phyloP scores from a whole-genome alignment of 495 filamentous ascomycete genomes.

The Daldinia bambusicola region DNA sequence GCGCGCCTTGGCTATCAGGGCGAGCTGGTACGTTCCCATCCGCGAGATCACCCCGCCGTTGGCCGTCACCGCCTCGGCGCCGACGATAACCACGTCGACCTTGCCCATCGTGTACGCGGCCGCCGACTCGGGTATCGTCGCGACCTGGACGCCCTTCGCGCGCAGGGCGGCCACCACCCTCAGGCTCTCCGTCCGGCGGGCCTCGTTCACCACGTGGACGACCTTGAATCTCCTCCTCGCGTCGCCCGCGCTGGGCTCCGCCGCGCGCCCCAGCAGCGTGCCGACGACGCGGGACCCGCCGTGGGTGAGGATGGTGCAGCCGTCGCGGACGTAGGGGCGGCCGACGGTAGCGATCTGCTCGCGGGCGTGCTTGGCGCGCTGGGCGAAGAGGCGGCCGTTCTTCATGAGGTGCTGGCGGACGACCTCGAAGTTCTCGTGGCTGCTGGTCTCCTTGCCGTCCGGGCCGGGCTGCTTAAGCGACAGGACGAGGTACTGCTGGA shows the following conservation, averaged over 20 bases:
- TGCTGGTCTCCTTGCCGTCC: slow-evolving; percentile 65
- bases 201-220: slow-evolving; percentile 75
- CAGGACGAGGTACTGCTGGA: slow-evolving; percentile 87
- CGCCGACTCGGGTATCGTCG: slow-evolving; percentile 82
- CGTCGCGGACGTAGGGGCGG: slow-evolving; percentile 77
- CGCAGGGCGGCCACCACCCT: slow-evolving; percentile 71
- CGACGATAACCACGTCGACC: slow-evolving; percentile 83
- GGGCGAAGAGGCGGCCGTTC: slow-evolving; percentile 86
- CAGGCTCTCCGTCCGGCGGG: slow-evolving; percentile 59
- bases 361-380: slow-evolving; percentile 84
- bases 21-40: slow-evolving; percentile 92
- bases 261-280: slow-evolving; percentile 76
- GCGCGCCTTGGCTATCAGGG: slow-evolving; percentile 78
- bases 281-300: slow-evolving; percentile 87
- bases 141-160: slow-evolving; percentile 79
- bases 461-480: slow-evolving; percentile 59
- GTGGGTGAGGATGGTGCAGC: slow-evolving; percentile 83
- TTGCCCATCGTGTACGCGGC: slow-evolving; percentile 87
- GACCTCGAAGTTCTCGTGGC: slow-evolving; percentile 76
- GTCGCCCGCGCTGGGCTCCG: slow-evolving; percentile 64
- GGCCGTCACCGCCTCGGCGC: slow-evolving; percentile 93
- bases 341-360: slow-evolving; percentile 83
- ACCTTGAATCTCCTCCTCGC: slow-evolving; percentile 78
- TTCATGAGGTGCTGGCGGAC: slow-evolving; percentile 82
- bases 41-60: slow-evolving; percentile 92